Evolutionary conservation across 805 yeast species (phyloP).

Genomic region (Pichia scutulata): DNA sequence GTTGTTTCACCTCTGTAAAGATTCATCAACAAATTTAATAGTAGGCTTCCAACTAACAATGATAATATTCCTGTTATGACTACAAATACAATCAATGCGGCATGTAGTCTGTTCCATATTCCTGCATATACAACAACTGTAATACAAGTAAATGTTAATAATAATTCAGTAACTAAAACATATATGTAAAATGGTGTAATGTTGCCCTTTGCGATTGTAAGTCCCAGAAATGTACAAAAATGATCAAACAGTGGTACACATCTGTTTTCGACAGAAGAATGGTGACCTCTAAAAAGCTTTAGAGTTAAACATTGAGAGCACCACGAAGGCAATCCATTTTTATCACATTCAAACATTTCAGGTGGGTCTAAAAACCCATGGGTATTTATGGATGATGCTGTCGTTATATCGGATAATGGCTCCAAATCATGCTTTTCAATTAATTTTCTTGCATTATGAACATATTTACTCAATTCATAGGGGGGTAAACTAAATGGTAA

Average conservation of each 20-base stretch:
- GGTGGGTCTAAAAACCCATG: slow-evolving; percentile 38
- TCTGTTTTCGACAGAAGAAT: slow-evolving; percentile 43
- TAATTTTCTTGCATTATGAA: slow-evolving; percentile 13
- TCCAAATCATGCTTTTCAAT: slow-evolving; percentile 6
- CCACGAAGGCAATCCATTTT: slow-evolving; percentile 69
- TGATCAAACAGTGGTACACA: slow-evolving; percentile 82
- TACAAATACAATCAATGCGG: slow-evolving; percentile 28
- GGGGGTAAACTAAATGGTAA: slow-evolving; percentile 32
- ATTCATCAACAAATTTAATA: slow-evolving; percentile 37
- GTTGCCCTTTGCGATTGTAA: slow-evolving; percentile 62
- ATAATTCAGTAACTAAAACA: slow-evolving; percentile 30
- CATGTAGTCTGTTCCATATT: slow-evolving; percentile 12
- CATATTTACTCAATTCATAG: slow-evolving; percentile 23
- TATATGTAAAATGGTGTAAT: slow-evolving; percentile 52
- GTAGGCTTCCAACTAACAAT: slow-evolving; percentile 32
- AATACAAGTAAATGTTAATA: slow-evolving; percentile 34
- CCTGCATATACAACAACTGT: slow-evolving; percentile 26
- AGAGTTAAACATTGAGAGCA: slow-evolving; percentile 60
- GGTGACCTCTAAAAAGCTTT: slow-evolving; percentile 65
- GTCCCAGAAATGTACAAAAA: slow-evolving; percentile 72
- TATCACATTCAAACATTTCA: slow-evolving; percentile 56
- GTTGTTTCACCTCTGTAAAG: slow-evolving; percentile 40
- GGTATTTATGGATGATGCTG: background rate
- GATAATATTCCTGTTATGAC: slow-evolving; percentile 39
- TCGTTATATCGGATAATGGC: background rate